A percentile compares a stretch with the other conserved stretches of the same genome.
Evolutionary conservation across 1,284 basidiomycete species (phyloP).

Genomic region (Veloporphyrellus conicus): DNA sequence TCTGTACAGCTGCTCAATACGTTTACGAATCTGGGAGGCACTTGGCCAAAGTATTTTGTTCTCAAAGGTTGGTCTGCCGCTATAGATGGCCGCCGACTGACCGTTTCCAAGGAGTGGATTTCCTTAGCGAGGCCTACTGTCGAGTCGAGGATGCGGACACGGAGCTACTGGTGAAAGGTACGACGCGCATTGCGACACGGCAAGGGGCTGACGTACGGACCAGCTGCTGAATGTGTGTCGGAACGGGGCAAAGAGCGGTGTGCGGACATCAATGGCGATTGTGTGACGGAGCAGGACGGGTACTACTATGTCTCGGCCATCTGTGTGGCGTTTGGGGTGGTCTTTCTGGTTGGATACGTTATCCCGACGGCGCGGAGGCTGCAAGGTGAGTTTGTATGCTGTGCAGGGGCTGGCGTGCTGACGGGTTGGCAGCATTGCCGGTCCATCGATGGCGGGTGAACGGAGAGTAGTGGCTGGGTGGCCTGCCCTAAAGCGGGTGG

Average conservation of each 20-base stretch:
- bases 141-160: constrained; percentile 54
- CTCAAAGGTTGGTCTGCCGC: constrained; percentile 68
- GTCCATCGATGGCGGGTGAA: constrained; percentile 32
- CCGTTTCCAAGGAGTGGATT: constrained; percentile 65
- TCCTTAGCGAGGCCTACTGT: constrained; percentile 81
- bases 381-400: constrained; percentile 62
- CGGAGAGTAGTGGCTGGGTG: constrained; percentile 18
- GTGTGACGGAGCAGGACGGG: constrained; percentile 83
- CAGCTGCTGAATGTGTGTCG: constrained; percentile 82
- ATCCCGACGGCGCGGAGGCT: constrained; percentile 80
- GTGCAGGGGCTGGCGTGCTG: constrained; percentile 1
- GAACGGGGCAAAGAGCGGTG: constrained; percentile 85
- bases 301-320: constrained; percentile 84
- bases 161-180: constrained; percentile 59
- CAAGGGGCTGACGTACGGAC: constrained; percentile 12
- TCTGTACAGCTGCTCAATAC: constrained; percentile 81
- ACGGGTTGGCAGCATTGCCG: constrained; percentile 35
- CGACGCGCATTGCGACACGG: constrained; percentile 11
- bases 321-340: constrained; percentile 73
- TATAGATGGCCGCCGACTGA: constrained; percentile 3
- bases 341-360: constrained; percentile 74
- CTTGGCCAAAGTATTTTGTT: constrained; percentile 94
- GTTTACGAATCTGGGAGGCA: constrained; percentile 95
- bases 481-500: constrained; percentile 33
- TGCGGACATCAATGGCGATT: constrained; percentile 71